Base-by-base conservation (phyloP, 2,329 filamentous ascomycete species). In the Botrytis fabae region DNA sequence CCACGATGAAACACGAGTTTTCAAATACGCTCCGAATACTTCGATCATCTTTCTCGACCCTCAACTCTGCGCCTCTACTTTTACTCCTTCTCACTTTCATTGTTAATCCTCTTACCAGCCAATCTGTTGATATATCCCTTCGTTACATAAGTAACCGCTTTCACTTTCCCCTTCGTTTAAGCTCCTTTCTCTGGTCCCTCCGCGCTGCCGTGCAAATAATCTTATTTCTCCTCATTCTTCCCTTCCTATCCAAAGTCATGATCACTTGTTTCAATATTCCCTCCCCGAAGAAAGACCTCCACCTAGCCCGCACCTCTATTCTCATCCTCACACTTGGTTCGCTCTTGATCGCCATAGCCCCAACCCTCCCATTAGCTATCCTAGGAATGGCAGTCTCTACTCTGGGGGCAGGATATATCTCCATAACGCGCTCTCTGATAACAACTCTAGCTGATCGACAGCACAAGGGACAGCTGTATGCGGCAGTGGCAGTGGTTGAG, bases 21-120 rank as follows among this genome's bases (percentile, higher is more conserved):
- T 42, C 38, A 20, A 22, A 38, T 42, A 62, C 14, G 8, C 25
- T 62, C 25, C 38, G n/a, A 42, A 40, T 35, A 62, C 73, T 22
- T 44, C 12, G 2, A 32, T 44, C 20, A 10, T 66, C 63, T 14
- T 63, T 72, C n/a, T 74, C 81, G 1, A 74, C 80, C 2, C 72
- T 81, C 20, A 69, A 75, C 28, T 79, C 78, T 4, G 63, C 75
- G 0, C 76, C 78, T 14, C 75, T 80, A 4, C 48, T 79, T 2
- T 57, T 83, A 18, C 75, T 82, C 18, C 46, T 83, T 20, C 9
- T 77, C 8, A 74, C 75, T 9, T 79, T 79, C 69, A 44, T 78
- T 25, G 61, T 74, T n/a, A 61, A 70, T 4, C 69, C 75, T 16
- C 75, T 79, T 46, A 46, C 12, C n/a, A 5, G 40, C 0, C 70